Percentiles rank a stretch among this genome's conserved stretches.
Evolutionary conservation across 2,329 filamentous ascomycete species (phyloP).

Genomic region (Emergomyces pasteurianus): DNA sequence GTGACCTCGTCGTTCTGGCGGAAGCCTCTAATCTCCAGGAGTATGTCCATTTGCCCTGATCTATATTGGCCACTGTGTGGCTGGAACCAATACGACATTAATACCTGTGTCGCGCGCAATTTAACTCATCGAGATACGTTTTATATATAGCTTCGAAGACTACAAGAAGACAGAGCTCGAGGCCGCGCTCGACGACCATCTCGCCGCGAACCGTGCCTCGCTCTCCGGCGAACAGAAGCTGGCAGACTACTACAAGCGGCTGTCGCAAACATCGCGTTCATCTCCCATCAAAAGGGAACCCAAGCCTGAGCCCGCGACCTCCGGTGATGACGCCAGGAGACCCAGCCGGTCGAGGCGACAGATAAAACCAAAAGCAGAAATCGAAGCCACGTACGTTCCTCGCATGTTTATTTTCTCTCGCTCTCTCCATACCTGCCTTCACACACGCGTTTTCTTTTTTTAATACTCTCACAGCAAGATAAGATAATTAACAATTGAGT

Average conservation of each 20-base stretch:
- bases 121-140: not conserved
- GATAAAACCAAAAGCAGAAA: conserved; percentile 28
- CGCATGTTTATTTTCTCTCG: not conserved
- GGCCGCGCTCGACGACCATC: conserved; percentile 57
- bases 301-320: conserved; percentile 24
- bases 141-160: conserved; percentile 47
- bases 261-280: conserved; percentile 23
- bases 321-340: conserved; percentile 25
- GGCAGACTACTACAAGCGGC: conserved; percentile 59
- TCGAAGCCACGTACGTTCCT: conserved; percentile 14
- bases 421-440: not conserved
- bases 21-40: conserved; percentile 57
- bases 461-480: not conserved
- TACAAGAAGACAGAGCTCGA: conserved; percentile 73
- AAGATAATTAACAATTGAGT: not conserved
- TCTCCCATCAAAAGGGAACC: conserved; percentile 41
- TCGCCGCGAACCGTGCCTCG: conserved; percentile 55
- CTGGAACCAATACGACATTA: not conserved
- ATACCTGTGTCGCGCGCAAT: not conserved
- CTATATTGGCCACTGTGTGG: not conserved
- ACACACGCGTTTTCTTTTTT: not conserved
- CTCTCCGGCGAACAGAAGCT: conserved; percentile 54
- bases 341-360: conserved; percentile 28
- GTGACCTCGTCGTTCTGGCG: conserved; percentile 63
- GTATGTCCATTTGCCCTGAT: conserved; percentile 42